Conservation (phyloP, 345 rosid genomes). For the Eucalyptus globulus region DNA sequence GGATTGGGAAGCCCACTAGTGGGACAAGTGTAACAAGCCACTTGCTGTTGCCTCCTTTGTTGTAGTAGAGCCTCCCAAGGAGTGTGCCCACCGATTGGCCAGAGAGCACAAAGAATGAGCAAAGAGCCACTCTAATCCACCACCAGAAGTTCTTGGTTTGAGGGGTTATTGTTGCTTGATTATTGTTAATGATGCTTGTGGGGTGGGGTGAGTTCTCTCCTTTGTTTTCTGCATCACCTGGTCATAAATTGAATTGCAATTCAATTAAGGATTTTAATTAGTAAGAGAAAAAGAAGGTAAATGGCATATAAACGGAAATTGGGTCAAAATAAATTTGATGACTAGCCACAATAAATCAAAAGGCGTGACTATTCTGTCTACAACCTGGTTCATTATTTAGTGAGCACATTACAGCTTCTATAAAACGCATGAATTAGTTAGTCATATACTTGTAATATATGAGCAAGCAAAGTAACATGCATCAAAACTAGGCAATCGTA, state of each 20-base stretch:
- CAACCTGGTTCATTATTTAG: not conserved
- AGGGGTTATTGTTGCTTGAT: not conserved
- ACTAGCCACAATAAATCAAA: not conserved
- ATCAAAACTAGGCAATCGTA: not conserved
- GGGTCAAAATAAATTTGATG: not conserved
- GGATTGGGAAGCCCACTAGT: constrained; percentile 14
- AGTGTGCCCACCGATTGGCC: constrained; percentile 18
- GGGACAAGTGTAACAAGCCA: constrained; percentile 20
- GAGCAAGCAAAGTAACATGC: not conserved
- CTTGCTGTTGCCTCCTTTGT: constrained; percentile 29
- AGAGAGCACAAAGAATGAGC: not conserved
- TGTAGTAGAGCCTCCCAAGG: constrained; percentile 18
- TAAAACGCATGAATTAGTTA: not conserved
- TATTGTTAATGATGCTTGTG: not conserved
- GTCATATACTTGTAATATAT: not conserved
- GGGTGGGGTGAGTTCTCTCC: not conserved
- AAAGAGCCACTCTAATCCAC: not conserved
- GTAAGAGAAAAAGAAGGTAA: not conserved
- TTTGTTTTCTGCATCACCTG: not conserved
- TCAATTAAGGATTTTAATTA: not conserved
- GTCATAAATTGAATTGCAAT: not conserved
- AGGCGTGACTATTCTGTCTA: not conserved
- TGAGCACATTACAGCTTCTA: not conserved
- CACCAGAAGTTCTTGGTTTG: not conserved
- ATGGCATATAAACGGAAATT: not conserved